phyloP scores from a whole-genome alignment of 441 rosid species.

The Bruguiera hainesii region DNA sequence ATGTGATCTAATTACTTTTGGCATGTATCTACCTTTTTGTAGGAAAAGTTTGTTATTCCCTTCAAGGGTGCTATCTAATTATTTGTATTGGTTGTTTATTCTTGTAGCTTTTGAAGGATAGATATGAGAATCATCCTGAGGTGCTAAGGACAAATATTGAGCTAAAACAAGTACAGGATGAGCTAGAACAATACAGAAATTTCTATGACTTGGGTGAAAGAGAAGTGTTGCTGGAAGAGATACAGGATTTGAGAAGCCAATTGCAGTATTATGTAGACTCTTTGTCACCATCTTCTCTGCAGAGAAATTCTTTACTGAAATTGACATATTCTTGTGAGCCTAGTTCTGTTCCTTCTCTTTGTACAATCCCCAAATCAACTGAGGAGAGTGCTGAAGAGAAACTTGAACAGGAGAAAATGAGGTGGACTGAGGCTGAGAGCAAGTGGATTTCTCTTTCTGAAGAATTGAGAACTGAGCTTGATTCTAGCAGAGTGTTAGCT shows the following conservation, averaged over 20 bases:
- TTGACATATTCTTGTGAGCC: slow-evolving; percentile 62
- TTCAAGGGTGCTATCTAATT: neutral
- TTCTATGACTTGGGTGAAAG: slow-evolving; percentile 85
- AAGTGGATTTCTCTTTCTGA: slow-evolving; percentile 91
- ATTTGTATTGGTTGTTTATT: slow-evolving; percentile 14
- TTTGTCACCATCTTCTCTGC: slow-evolving; percentile 48
- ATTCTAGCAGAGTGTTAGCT: slow-evolving; percentile 44
- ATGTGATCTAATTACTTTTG: too few species aligned
- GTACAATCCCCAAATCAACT: slow-evolving; percentile 53
- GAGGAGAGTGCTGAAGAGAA: slow-evolving; percentile 56
- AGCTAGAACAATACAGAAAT: slow-evolving; percentile 71
- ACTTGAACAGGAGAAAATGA: slow-evolving; percentile 57
- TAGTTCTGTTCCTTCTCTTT: slow-evolving; percentile 36
- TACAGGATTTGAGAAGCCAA: slow-evolving; percentile 86
- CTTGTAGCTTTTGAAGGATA: slow-evolving; percentile 85
- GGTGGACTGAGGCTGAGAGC: slow-evolving; percentile 86
- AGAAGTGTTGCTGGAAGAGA: slow-evolving; percentile 90
- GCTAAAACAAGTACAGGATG: slow-evolving; percentile 74
- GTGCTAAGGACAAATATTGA: slow-evolving; percentile 67
- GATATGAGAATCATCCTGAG: slow-evolving; percentile 91
- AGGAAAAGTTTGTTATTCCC: too few species aligned
- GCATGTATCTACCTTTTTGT: too few species aligned
- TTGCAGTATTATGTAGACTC: slow-evolving; percentile 71
- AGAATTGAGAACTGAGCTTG: slow-evolving; percentile 79
- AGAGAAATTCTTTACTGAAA: slow-evolving; percentile 45